phyloP scores from a whole-genome alignment of 2,329 filamentous ascomycete genomes.

The Ceratocystis variospora region DNA sequence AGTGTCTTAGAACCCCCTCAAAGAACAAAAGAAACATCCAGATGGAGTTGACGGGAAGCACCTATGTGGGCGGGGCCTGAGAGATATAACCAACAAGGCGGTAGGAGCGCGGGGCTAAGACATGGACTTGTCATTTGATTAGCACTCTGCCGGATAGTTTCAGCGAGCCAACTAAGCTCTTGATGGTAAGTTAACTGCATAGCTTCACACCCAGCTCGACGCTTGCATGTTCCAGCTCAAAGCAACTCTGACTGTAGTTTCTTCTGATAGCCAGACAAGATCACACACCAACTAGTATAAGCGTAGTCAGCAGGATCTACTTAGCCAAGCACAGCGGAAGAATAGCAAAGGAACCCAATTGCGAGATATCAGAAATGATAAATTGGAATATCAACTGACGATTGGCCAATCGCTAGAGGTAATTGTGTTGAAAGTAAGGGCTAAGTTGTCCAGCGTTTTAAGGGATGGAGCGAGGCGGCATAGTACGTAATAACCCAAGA shows the following conservation, averaged over 20 bases:
- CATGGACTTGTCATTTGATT: not conserved
- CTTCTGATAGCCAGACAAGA: not conserved
- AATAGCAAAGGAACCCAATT: not conserved
- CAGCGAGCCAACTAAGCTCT: not conserved
- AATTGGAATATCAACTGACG: not conserved
- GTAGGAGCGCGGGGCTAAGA: not conserved
- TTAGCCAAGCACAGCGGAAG: not conserved
- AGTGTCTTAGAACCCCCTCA: not conserved
- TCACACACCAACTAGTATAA: not conserved
- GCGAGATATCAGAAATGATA: not conserved
- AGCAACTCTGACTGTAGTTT: not conserved
- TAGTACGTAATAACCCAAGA: not conserved
- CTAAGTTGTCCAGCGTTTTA: not conserved
- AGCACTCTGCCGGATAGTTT: not conserved
- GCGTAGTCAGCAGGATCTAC: not conserved
- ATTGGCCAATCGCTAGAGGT: too few relatives aligned
- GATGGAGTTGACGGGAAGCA: not conserved
- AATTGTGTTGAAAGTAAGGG: not conserved
- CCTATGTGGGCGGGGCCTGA: not conserved
- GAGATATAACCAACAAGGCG: not conserved
- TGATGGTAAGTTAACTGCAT: not conserved
- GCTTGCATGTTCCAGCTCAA: not conserved
- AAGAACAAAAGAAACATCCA: conserved; percentile 1
- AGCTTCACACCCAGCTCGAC: not conserved
- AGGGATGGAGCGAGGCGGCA: not conserved